Evolutionary conservation across 495 filamentous ascomycete genomes (phyloP), one percentile per base, ranked within the genome.

Genomic region (Penicilliopsis zonata): DNA sequence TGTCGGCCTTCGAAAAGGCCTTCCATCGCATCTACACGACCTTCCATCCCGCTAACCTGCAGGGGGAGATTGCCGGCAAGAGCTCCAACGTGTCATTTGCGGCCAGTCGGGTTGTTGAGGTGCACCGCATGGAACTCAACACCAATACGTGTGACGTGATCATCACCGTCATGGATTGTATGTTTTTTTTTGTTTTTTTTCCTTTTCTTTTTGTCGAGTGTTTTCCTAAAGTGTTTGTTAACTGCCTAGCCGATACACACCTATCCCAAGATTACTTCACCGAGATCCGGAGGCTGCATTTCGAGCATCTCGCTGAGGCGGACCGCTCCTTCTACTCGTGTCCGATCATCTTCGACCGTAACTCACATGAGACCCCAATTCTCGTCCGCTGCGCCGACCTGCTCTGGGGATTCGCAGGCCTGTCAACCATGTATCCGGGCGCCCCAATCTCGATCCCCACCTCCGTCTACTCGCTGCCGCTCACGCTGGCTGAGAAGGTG

Each of bases 271-370:
- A 72, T 41, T 80, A 79, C 47, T 80, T 80, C 48, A 56, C 61
- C 18, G 59, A 68, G 27, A 67, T 80, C 25, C 73, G 69, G 14
- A 66, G 54, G 17, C 65, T 76, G 48, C 77, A 82, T 41, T 55
- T 61, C 25, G 37, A 55, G 2, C 53, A 75, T 36, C 55, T 65
- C 22, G 63, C 68, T 12, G 74, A 70, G 5, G 65, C 67, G 2
- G 57, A 47, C 13, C 77, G 67, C 2, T 73, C 75, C 2, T 44
- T 80, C 18, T 82, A 82, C 44, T 58, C 70, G 20, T 72, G 72
- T 9, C 77, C 76, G n/a, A 78, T 82, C 31, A 69, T 82, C 28
- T 82, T 80, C 39, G 76, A 80, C 47, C 72, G 77, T 37, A 82
- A 80, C 44, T 70, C 76, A 9, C 69, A 80, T 43, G 63, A 65